Base-by-base conservation (phyloP, 192 early-diverging fungal species). In the Backusella australiensis region DNA sequence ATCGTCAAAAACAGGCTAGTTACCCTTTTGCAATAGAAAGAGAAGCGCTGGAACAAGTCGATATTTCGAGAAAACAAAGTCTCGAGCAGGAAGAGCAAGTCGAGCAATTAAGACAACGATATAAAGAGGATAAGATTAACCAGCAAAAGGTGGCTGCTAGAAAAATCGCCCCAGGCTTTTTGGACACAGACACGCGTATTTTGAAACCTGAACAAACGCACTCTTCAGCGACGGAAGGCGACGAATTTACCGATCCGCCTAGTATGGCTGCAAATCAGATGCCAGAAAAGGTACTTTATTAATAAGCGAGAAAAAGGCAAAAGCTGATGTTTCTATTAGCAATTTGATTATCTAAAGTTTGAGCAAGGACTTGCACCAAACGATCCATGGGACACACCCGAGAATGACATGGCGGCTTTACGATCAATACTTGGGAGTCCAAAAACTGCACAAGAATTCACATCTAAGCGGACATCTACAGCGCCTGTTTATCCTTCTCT, bases 111-210 rank as follows among this genome's bases (percentile, higher is more conserved):
- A 53, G 80, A 70, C 72, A 78, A 19, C 59, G 71, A 8, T 87
- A 83, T 67, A 52, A 78, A 29, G 83, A 85, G 34, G 86, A 83
- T 63, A 77, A 81, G 41, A 72, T 85, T 35, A 77, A 84, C 3
- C 81, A 85, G 52, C 78, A 85, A 44, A 88, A 91, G 59, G 82
- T 72, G 17, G 72, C 78, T 32, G 89, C 89, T 49, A 71, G 89
- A 21, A 89, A 88, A 80, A 87, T 90, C 71, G 89, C 90, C 0
- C 90, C 90, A 21, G 90, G 90, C 8, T 87, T 90, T 74, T 56
- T 89, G 73, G 88, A 89, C 72, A 87, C 87, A 23, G 86, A 87
- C 70, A 77, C 82, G 9, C 78, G 87, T 17, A 87, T 91, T 67
- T 72, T 91, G 38, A 86, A 86, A 9, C 76, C 76, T n/a, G 42